Base-by-base conservation (phyloP, 2,329 filamentous ascomycete genomes). In the Paramyrothecium sp. region DNA sequence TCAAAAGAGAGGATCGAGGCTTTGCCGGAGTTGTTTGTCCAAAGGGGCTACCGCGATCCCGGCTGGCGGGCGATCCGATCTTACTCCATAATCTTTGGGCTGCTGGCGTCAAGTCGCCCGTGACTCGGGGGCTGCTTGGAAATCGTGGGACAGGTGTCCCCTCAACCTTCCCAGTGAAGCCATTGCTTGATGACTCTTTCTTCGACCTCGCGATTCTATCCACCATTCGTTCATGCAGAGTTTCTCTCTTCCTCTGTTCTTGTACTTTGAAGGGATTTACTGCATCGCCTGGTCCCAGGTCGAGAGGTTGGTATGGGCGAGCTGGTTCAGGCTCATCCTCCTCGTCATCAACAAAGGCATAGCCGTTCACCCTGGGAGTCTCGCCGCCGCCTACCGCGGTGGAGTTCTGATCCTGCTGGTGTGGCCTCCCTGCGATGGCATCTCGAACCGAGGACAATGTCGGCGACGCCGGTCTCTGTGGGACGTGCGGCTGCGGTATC, bases 311-410 rank as follows among this genome's bases (percentile, higher is more conserved):
- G 50, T 69, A 60, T 13, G 66, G 44, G 11, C 48, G 41, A 8
- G 55, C 22, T 5, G 55, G n/a, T 8, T 71, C 66, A 2, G 68
- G 64, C 17, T 77, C 76, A 17, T 81, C 83, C 46, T 84, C 81
- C 52, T 89, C 90, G 56, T 96, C 92, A 64, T 97, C 92, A 38
- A 99, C 93, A 73, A 97, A 98, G 0, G 92, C 85, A 71, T 97
- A 99, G 1, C 95, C 95, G 61, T 96, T 96, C 0, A 98, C 91
- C 2, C 91, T 84, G 0, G 94, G 95, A 0, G 94, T 98, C 72
- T 96, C 92, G 57, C 81, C 83, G 17, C 88, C 89, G 1, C 80
- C 66, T 0, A 65, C 64, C 2, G 81, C 81, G 7, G 67, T 77
- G 0, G 84, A 84, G 63, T 91, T 87, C 13, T 85, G 85, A 22